These are phyloP conservation scores for Stephania yunnanensis DNA, from an alignment of 164 flowering plant genomes.

Conservation along the genomic window DNA sequence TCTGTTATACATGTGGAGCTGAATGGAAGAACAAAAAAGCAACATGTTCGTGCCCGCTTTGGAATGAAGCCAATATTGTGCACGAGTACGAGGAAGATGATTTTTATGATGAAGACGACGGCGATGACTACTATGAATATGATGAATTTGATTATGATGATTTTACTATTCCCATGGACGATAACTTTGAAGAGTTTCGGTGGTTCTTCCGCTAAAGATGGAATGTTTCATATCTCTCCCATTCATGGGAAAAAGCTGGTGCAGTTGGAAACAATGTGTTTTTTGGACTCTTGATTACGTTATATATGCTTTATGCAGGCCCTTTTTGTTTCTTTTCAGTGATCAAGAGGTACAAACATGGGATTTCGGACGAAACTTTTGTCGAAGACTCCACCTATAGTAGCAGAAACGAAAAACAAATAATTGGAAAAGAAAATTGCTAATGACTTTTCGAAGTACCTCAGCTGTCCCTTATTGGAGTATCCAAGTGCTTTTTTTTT, in stretches of 20 bases:
- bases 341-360: too few species aligned
- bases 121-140: background rate
- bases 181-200: background rate
- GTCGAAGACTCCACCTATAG: too few species aligned
- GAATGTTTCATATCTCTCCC: background rate
- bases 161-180: background rate
- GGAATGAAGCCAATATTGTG: slow-evolving; percentile 52
- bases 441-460: too few species aligned
- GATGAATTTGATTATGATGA: slow-evolving; percentile 9
- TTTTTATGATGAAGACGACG: slow-evolving; percentile 17
- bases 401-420: too few species aligned
- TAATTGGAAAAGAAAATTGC: too few species aligned
- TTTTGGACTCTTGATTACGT: background rate
- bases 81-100: slow-evolving; percentile 12
- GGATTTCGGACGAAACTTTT: too few species aligned
- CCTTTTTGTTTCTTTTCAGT: too few species aligned
- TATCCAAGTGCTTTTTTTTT: too few species aligned
- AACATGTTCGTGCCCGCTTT: slow-evolving; percentile 67
- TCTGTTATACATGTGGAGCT: slow-evolving; percentile 81
- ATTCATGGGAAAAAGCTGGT: background rate
- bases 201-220: too few species aligned
- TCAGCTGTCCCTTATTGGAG: too few species aligned
- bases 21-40: slow-evolving; percentile 72
- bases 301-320: too few species aligned
- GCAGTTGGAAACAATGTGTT: background rate